Evolutionary conservation across 2,329 filamentous ascomycete genomes (phyloP).

Genomic region (Dendryphion nanum): DNA sequence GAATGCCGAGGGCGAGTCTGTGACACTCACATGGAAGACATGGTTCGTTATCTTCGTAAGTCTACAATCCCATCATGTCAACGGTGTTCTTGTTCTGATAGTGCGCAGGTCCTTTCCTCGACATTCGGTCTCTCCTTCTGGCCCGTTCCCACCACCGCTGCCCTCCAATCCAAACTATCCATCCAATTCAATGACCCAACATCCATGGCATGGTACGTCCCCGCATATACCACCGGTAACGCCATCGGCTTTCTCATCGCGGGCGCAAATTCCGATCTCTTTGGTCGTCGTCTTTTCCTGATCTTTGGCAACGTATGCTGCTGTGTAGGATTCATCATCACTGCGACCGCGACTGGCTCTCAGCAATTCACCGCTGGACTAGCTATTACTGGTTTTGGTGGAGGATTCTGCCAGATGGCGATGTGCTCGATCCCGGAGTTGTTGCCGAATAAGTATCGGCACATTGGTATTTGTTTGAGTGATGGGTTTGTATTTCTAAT

Average conservation of each 20-base stretch:
- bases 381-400: conserved; percentile 47
- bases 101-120: conserved; percentile 16
- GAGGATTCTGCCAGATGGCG: conserved; percentile 44
- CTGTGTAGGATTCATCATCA: conserved; percentile 36
- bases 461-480: conserved; percentile 48
- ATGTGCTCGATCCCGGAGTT: conserved; percentile 50
- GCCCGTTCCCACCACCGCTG: conserved; percentile 26
- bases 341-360: conserved; percentile 29
- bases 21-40: conserved; percentile 22
- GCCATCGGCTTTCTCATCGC: conserved; percentile 21
- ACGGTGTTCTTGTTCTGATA: not conserved
- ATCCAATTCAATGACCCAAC: conserved; percentile 13
- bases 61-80: not conserved
- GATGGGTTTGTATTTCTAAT: conserved; percentile 43
- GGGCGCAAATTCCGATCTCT: conserved; percentile 49
- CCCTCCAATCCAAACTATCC: conserved; percentile 18
- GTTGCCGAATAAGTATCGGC: conserved; percentile 51
- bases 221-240: conserved; percentile 22
- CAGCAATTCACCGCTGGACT: conserved; percentile 42
- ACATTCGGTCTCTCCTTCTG: conserved; percentile 29
- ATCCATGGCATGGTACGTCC: conserved; percentile 19
- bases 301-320: conserved; percentile 44
- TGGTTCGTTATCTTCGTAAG: conserved; percentile 27
- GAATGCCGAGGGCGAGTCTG: conserved; percentile 12
- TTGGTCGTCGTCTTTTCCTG: conserved; percentile 50